Base-by-base conservation (phyloP, 73 alveolate species). In the Loxodes magnus region DNA sequence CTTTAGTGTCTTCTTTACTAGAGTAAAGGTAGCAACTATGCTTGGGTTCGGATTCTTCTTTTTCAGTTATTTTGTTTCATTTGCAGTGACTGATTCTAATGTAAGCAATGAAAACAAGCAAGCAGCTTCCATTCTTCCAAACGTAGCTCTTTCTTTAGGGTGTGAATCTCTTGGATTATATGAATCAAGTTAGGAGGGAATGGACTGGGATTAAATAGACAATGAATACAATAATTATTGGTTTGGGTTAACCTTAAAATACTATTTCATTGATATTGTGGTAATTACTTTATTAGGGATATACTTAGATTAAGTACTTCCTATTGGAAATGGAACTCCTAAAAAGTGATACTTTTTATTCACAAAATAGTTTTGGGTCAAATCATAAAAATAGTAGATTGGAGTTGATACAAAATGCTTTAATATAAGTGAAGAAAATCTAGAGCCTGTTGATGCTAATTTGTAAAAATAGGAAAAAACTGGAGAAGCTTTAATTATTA, bases 1-100 rank as follows among this genome's bases (percentile, higher is more conserved):
- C 2, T 67, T 84, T 23, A 84, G 85, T 61, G 73, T 82, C 28
- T 79, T 84, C 63, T 74, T 84, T 49, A 77, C 84, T 23, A 66
- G 84, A 53, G 80, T 93, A 24, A 66, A 82, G 46, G 53, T 71
- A 48, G 96, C 93, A 30, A 29, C 73, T 9, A 67, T 84, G 42
- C 74, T 79, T 3, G 81, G 90, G 7, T 51, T 84, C 39, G 69
- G 71, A 36, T 51, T 78, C 35, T 84, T 72, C 67, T 65, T 79
- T 29, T 41, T 77, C 34, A 72, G 71, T 77, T 67, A 63, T 51
- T 77, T 79, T 52, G 39, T 84, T 9, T 67, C 71, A 16, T 65
- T 77, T 39, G 71, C 84, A 0, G 88, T 84, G 5, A 54, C 57
- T 19, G 73, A 72, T 25, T 67, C 66, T 17, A 36, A 50, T 31